A percentile compares a stretch with the other conserved stretches of the same genome.
These are phyloP conservation scores for Cryptococcus amylolentus DNA, from an alignment of 1,284 basidiomycete species.

Conservation along the genomic window DNA sequence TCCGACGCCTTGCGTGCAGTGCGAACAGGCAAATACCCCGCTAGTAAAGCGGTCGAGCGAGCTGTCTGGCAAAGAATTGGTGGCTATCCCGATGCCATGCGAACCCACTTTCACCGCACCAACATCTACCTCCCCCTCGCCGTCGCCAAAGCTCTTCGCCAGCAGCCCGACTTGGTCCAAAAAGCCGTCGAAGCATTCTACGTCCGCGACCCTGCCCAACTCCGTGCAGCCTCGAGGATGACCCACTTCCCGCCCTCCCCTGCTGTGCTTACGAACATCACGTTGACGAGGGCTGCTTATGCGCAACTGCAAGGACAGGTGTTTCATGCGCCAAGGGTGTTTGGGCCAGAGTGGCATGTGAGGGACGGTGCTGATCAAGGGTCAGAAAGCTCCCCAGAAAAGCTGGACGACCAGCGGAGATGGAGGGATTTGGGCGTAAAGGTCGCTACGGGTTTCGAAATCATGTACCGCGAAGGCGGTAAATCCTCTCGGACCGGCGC, in stretches of 20 bases:
- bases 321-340: slow-evolving; percentile 86
- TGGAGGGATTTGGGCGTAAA: slow-evolving; percentile 87
- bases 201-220: slow-evolving; percentile 80
- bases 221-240: slow-evolving; percentile 84
- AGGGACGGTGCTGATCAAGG: slow-evolving; percentile 21
- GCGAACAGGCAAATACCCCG: slow-evolving; percentile 47
- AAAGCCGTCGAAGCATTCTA: slow-evolving; percentile 87
- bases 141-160: slow-evolving; percentile 67
- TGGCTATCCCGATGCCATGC: slow-evolving; percentile 68
- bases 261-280: slow-evolving; percentile 60
- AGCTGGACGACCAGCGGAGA: slow-evolving; percentile 56
- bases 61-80: slow-evolving; percentile 64
- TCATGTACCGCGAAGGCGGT: slow-evolving; percentile 77
- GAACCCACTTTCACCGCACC: slow-evolving; percentile 71
- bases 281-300: slow-evolving; percentile 83
- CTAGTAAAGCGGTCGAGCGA: slow-evolving; percentile 60
- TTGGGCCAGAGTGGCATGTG: slow-evolving; percentile 58
- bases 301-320: slow-evolving; percentile 87
- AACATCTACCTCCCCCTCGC: slow-evolving; percentile 75
- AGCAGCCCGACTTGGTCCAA: slow-evolving; percentile 69
- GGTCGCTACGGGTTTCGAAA: slow-evolving; percentile 90
- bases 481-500: slow-evolving; percentile 54
- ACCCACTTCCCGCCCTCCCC: slow-evolving; percentile 74
- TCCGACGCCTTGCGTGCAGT: slow-evolving; percentile 66
- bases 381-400: slow-evolving; percentile 1